Percentiles rank a stretch among this genome's conserved stretches.
Conservation (phyloP, 2,329 filamentous ascomycete genomes). For the Colletotrichum eleusines region DNA sequence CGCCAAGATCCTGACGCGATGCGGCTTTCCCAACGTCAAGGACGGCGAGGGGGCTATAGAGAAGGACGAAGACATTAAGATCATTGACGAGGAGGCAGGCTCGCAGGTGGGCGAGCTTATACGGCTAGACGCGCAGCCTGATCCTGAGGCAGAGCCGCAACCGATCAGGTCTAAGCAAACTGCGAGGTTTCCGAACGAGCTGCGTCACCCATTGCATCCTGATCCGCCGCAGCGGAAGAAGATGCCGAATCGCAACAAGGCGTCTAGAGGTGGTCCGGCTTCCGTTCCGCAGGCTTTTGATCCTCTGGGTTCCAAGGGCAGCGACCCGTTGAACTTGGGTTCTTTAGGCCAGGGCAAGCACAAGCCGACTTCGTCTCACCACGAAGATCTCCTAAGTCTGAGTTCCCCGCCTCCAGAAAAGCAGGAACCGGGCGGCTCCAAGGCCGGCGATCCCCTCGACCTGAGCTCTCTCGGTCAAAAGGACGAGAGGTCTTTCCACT, state of each 20-base stretch:
- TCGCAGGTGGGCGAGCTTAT: slow-evolving; percentile 54
- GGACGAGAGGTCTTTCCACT: neutral
- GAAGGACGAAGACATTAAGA: slow-evolving; percentile 59
- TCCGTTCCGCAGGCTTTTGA: slow-evolving; percentile 17
- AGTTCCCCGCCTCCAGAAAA: neutral
- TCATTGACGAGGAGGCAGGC: slow-evolving; percentile 49
- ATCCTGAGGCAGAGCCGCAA: slow-evolving; percentile 30
- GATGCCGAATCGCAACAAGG: slow-evolving; percentile 23
- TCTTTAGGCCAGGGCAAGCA: slow-evolving; percentile 13
- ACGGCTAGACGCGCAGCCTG: slow-evolving; percentile 54
- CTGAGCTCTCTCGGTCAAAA: slow-evolving; percentile 11
- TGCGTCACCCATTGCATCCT: slow-evolving; percentile 34
- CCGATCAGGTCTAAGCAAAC: slow-evolving; percentile 41
- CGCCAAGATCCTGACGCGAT: slow-evolving; percentile 64
- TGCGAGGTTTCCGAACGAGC: slow-evolving; percentile 37
- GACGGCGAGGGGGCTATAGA: slow-evolving; percentile 60
- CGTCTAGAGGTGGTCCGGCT: slow-evolving; percentile 20
- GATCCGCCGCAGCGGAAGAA: slow-evolving; percentile 33
- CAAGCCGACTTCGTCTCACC: slow-evolving; percentile 17
- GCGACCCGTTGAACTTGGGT: slow-evolving; percentile 22
- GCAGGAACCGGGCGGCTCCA: neutral
- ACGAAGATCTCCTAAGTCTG: slow-evolving; percentile 23
- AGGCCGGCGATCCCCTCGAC: slow-evolving; percentile 12
- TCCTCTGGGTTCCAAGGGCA: slow-evolving; percentile 15
- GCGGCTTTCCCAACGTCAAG: slow-evolving; percentile 62